A percentile compares a stretch with the other conserved stretches of the same genome.
These are phyloP conservation scores for Suillus occidentalis DNA, from an alignment of 768 basidiomycete species.

Conservation along the genomic window DNA sequence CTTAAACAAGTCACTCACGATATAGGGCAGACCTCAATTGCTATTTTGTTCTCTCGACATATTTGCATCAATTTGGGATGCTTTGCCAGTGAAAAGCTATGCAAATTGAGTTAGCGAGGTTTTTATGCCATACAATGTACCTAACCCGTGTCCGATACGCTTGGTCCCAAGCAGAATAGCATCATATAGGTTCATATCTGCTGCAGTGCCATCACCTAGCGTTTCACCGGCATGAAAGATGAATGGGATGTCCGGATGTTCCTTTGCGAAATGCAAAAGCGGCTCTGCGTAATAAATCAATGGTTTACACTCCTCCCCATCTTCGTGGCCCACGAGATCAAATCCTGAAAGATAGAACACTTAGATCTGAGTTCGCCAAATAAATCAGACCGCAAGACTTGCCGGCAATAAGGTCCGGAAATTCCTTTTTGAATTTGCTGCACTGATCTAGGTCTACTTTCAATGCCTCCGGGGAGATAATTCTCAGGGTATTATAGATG, in stretches of 20 bases:
- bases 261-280: slow-evolving; percentile 38
- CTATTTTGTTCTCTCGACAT: slow-evolving; percentile 40
- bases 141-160: slow-evolving; percentile 50
- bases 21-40: slow-evolving; percentile 49
- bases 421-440: slow-evolving; percentile 43
- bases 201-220: slow-evolving; percentile 42
- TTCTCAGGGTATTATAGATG: slow-evolving; percentile 42
- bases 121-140: neutral
- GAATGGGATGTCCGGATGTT: slow-evolving; percentile 43
- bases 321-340: slow-evolving; percentile 50
- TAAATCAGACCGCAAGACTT: neutral
- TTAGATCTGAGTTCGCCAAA: neutral
- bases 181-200: slow-evolving; percentile 49
- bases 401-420: slow-evolving; percentile 47
- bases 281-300: slow-evolving; percentile 40
- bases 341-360: slow-evolving; percentile 33
- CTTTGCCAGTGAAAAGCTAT: slow-evolving; percentile 45
- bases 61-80: slow-evolving; percentile 46
- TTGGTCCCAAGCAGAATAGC: slow-evolving; percentile 50
- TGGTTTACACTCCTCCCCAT: slow-evolving; percentile 31
- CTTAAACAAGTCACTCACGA: slow-evolving; percentile 33
- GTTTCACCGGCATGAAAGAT: slow-evolving; percentile 53
- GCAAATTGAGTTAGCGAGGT: neutral
- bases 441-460: slow-evolving; percentile 45
- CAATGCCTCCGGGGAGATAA: slow-evolving; percentile 37